Base-by-base conservation (phyloP, 2,329 filamentous ascomycete species). In the Pseudogymnoascus sp. region DNA sequence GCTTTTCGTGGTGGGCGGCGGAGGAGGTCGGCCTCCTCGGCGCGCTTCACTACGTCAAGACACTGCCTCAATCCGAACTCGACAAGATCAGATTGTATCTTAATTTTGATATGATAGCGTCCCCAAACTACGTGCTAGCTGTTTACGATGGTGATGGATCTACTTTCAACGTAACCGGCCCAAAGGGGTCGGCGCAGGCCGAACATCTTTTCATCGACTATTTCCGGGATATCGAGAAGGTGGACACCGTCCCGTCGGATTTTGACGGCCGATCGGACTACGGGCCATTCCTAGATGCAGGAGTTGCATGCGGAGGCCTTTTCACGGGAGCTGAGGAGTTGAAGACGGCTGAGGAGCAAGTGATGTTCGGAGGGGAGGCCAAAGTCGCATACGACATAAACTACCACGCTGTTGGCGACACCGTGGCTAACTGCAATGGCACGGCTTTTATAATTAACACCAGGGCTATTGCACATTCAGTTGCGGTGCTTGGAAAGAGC, bases 81-180 rank as follows among this genome's bases (percentile, higher is more conserved):
- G 75, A 77, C 50, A 84, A 84, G 72, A 81, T 88, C 67, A 77
- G 80, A 5, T 78, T 86, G 0, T 84, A 85, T 70, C 78, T 87
- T 63, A 84, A 87, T 73, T 86, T 85, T 66, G 84, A 87, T 74
- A 87, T 87, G 85, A 82, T 85, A 70, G 82, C 82, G 2, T 83
- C 80, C 0, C 83, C 83, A n/a, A 87, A 86, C 75, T 86, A 80
- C 67, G 79, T 79, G 9, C 78, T 78, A 65, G 76, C 77, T 63
- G 78, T 84, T 67, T 76, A 75, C 65, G 83, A 88, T 66, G 83
- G 83, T 61, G 82, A 84, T 69, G 82, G 82, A 63, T 78, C 75
- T 53, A 75, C 79, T 3, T 85, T 78, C 76, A 83, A 84, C 72
- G 67, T 78, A 15, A 78, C 77, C 2, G 83, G 82, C 0, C 83